Conservation (phyloP, 495 filamentous ascomycete species). For the Neurospora cerealis region DNA sequence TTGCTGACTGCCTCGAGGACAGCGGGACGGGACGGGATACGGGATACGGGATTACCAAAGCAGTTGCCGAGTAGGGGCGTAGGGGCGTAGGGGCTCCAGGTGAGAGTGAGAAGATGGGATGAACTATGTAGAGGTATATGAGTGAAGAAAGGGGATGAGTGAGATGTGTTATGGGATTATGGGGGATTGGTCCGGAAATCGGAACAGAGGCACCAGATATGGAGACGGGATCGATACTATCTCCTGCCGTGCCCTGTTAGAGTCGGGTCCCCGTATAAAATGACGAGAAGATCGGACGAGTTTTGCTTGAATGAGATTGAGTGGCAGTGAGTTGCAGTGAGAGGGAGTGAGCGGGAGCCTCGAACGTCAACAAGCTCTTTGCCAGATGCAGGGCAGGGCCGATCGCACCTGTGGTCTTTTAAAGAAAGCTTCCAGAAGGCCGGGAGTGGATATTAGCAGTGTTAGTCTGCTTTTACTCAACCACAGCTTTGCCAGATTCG, state of each 20-base stretch:
- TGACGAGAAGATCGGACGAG: not conserved
- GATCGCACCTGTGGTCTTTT: slow-evolving; percentile 7
- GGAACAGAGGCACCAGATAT: not conserved
- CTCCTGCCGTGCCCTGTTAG: not conserved
- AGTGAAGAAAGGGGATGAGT: not conserved
- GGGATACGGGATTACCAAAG: not conserved
- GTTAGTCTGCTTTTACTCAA: not conserved
- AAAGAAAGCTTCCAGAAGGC: slow-evolving; percentile 19
- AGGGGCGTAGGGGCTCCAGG: not conserved
- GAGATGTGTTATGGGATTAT: not conserved
- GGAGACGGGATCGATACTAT: not conserved
- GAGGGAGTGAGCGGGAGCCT: not conserved
- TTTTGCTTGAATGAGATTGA: not conserved
- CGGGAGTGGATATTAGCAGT: slow-evolving; percentile 2
- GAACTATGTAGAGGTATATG: not conserved
- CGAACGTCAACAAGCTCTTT: not conserved
- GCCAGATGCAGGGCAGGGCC: slow-evolving; percentile 13
- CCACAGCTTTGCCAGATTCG: slow-evolving; percentile 1
- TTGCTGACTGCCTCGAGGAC: not conserved
- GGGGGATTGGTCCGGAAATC: not conserved
- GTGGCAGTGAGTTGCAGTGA: not conserved
- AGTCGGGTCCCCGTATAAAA: not conserved
- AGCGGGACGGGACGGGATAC: not conserved
- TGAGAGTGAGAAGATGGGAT: not conserved
- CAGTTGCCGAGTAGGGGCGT: not conserved